A percentile compares a stretch with the other conserved stretches of the same genome.
Evolutionary conservation across 2,329 filamentous ascomycete species (phyloP).

Genomic region (Cytospora piceae): DNA sequence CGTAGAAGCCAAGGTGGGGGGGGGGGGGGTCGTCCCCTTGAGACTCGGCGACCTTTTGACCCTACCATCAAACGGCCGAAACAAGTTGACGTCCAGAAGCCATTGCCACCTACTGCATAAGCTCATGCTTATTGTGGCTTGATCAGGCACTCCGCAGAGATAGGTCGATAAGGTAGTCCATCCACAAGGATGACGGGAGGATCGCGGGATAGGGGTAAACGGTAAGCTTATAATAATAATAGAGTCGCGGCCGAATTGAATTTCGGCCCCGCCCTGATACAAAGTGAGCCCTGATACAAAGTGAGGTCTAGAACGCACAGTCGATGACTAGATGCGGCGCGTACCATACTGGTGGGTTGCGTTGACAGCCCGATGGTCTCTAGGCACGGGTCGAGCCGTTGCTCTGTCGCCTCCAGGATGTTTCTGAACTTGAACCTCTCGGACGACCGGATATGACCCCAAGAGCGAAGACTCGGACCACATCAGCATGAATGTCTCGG

Average conservation of each 20-base stretch:
- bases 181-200: background rate
- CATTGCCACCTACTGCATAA: conserved; percentile 1
- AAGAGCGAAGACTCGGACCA: background rate
- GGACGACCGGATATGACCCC: background rate
- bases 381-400: conserved; percentile 9
- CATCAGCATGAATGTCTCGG: background rate
- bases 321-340: background rate
- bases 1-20: conserved; percentile 4
- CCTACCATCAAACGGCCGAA: background rate
- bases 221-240: conserved; percentile 13
- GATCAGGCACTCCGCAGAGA: background rate
- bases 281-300: background rate
- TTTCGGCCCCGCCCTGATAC: background rate
- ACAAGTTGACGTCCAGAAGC: background rate
- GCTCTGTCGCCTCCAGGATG: conserved; percentile 1
- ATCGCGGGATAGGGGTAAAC: background rate
- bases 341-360: conserved; percentile 7
- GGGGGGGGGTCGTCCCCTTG: background rate
- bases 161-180: background rate
- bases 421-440: background rate
- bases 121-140: background rate
- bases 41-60: background rate
- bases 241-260: background rate
- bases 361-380: conserved; percentile 2
- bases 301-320: background rate